Percentiles rank a stretch among this genome's conserved stretches.
phyloP scores from a whole-genome alignment of 495 filamentous ascomycete species.

The Penicillium atrosanguineum region DNA sequence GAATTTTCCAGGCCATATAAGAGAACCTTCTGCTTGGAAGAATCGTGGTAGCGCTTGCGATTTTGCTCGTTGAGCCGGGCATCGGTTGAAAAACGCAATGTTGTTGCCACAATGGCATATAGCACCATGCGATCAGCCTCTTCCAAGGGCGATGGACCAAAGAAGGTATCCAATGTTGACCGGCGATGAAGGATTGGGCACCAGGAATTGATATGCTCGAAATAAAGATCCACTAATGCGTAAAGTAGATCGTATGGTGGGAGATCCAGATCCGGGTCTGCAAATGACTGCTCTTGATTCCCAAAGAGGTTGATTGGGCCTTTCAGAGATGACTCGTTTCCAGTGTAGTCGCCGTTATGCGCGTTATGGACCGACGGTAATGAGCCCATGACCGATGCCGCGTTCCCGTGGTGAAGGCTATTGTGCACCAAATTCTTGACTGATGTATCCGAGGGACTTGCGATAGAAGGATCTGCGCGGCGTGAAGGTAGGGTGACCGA shows the following conservation, averaged over 20 bases:
- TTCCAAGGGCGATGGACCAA: constrained; percentile 69
- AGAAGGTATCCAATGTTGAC: constrained; percentile 76
- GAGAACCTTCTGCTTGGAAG: constrained; percentile 80
- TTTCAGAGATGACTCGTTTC: constrained; percentile 46
- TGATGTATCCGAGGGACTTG: constrained; percentile 39
- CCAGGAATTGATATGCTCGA: constrained; percentile 88
- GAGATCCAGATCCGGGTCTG: constrained; percentile 68
- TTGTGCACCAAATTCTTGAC: constrained; percentile 27
- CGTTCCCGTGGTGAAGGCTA: constrained; percentile 21
- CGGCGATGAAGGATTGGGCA: constrained; percentile 84
- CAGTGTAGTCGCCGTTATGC: constrained; percentile 34
- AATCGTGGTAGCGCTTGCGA: constrained; percentile 68
- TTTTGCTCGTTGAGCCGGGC: constrained; percentile 65
- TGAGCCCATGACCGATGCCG: constrained; percentile 15
- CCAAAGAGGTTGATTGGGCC: constrained; percentile 41
- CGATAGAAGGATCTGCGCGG: constrained; percentile 32
- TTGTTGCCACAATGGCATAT: constrained; percentile 83
- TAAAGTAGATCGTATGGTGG: constrained; percentile 84
- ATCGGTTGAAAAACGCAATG: constrained; percentile 77
- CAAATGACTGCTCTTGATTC: constrained; percentile 42
- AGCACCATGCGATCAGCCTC: constrained; percentile 80
- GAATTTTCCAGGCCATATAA: constrained; percentile 84
- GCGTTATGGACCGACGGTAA: constrained; percentile 24
- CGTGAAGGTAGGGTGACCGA: constrained; percentile 24
- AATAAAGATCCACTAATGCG: constrained; percentile 79